Conservation (phyloP, 176 grass and related monocot genomes). For the Carex pumila region DNA sequence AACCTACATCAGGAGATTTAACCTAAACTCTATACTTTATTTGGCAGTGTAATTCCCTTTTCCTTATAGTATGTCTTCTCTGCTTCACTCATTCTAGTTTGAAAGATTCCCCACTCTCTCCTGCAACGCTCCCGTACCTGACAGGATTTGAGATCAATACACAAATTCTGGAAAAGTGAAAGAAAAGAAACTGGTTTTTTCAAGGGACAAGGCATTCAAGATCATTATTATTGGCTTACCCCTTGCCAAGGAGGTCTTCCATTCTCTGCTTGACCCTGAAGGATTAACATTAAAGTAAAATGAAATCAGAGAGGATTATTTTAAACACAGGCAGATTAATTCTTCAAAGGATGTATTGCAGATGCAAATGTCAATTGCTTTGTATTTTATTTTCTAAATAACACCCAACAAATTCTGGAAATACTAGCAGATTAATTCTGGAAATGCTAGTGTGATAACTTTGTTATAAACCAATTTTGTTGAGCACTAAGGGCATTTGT, state of each 20-base stretch:
- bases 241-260: conserved; percentile 91
- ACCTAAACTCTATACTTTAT: conserved; percentile 35
- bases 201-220: neutral
- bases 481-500: neutral
- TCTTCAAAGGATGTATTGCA: neutral
- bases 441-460: neutral
- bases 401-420: neutral
- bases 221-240: conserved; percentile 33
- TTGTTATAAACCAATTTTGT: neutral
- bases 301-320: neutral
- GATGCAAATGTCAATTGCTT: neutral
- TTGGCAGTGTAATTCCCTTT: conserved; percentile 49
- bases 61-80: conserved; percentile 75
- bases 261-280: conserved; percentile 60
- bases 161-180: neutral
- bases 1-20: conserved; percentile 6
- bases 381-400: neutral
- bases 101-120: conserved; percentile 91
- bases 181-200: neutral
- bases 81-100: conserved; percentile 54
- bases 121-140: conserved; percentile 83
- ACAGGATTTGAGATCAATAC: neutral
- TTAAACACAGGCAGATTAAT: neutral
- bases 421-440: neutral
- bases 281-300: conserved; percentile 17